Percentiles rank a stretch among this genome's conserved stretches.
Conservation (phyloP, 1,284 basidiomycete species). For the Ceratobasidium sp. region DNA sequence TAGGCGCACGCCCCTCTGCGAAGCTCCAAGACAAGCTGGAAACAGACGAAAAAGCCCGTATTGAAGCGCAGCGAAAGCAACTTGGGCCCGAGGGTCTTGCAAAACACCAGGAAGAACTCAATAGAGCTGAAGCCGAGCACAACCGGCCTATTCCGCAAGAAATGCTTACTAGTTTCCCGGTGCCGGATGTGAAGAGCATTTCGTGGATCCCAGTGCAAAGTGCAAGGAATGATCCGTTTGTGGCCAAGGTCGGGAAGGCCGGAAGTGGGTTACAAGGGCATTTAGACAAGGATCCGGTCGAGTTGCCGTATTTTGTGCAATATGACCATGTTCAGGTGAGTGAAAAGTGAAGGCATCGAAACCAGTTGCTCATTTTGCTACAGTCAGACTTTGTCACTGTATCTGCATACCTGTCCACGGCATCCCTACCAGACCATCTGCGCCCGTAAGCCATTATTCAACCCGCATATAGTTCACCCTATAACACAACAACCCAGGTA, state of each 20-base stretch:
- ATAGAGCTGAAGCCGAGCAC: conserved; percentile 86
- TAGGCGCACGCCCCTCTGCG: conserved; percentile 88
- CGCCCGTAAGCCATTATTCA: conserved; percentile 65
- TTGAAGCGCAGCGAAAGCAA: conserved; percentile 69
- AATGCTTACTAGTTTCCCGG: conserved; percentile 81
- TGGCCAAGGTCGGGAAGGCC: conserved; percentile 44
- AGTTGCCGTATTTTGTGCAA: conserved; percentile 87
- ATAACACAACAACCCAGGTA: conserved; percentile 57
- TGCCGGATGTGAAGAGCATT: conserved; percentile 87
- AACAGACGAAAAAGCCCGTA: conserved; percentile 77
- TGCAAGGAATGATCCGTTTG: conserved; percentile 60
- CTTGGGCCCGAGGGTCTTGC: conserved; percentile 84
- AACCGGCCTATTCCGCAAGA: conserved; percentile 81
- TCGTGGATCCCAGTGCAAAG: conserved; percentile 94
- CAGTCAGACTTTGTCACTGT: conserved; percentile 91
- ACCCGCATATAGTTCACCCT: conserved; percentile 6
- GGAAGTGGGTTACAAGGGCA: conserved; percentile 61
- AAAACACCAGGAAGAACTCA: conserved; percentile 70
- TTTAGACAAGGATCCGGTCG: conserved; percentile 70
- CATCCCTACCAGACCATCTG: conserved; percentile 70
- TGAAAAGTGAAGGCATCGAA: conserved; percentile 24
- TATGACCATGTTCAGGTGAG: conserved; percentile 83
- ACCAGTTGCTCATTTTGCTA: conserved; percentile 39
- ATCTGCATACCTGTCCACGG: conserved; percentile 78
- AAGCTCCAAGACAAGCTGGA: conserved; percentile 82